Percentiles rank a stretch among this genome's conserved stretches.
Evolutionary conservation across 2,329 filamentous ascomycete species (phyloP).

Genomic region (Alternaria sp.): DNA sequence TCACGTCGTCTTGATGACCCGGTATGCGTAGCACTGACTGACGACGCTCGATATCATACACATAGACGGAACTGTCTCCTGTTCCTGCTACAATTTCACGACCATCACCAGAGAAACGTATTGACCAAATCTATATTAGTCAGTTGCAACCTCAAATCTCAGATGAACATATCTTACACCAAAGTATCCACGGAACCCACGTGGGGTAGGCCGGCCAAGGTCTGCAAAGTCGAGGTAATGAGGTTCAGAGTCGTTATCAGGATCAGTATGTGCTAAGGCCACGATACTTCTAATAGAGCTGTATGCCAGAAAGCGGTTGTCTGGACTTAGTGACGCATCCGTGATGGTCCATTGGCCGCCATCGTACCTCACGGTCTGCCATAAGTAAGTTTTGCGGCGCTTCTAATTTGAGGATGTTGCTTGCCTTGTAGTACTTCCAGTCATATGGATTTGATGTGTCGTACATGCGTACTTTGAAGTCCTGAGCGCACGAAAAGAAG

Average conservation of each 20-base stretch:
- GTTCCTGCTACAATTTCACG: slow-evolving; percentile 91
- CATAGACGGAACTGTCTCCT: slow-evolving; percentile 77
- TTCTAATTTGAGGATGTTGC: slow-evolving; percentile 4
- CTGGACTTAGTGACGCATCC: slow-evolving; percentile 87
- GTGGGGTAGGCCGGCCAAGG: slow-evolving; percentile 50
- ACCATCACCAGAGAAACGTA: slow-evolving; percentile 92
- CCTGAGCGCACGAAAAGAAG: slow-evolving; percentile 90
- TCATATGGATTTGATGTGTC: slow-evolving; percentile 94
- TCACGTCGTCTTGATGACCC: slow-evolving; percentile 89
- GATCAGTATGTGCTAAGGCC: slow-evolving; percentile 86
- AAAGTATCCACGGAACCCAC: slow-evolving; percentile 51
- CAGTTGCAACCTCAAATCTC: slow-evolving; percentile 1
- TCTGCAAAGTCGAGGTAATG: slow-evolving; percentile 77
- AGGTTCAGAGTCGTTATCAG: slow-evolving; percentile 80
- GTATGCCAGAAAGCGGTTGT: slow-evolving; percentile 92
- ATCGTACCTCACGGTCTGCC: slow-evolving; percentile 83
- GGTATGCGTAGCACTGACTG: slow-evolving; percentile 75
- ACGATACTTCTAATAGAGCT: slow-evolving; percentile 86
- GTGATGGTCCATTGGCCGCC: slow-evolving; percentile 96
- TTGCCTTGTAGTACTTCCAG: slow-evolving; percentile 94
- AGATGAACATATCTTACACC: slow-evolving; percentile 26
- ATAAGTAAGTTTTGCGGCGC: slow-evolving; percentile 13
- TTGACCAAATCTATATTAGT: slow-evolving; percentile 75
- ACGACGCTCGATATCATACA: slow-evolving; percentile 89
- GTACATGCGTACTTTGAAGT: slow-evolving; percentile 96